Evolutionary conservation across 208 protist genomes (phyloP).

Genomic region (Leishmania mexicana): DNA sequence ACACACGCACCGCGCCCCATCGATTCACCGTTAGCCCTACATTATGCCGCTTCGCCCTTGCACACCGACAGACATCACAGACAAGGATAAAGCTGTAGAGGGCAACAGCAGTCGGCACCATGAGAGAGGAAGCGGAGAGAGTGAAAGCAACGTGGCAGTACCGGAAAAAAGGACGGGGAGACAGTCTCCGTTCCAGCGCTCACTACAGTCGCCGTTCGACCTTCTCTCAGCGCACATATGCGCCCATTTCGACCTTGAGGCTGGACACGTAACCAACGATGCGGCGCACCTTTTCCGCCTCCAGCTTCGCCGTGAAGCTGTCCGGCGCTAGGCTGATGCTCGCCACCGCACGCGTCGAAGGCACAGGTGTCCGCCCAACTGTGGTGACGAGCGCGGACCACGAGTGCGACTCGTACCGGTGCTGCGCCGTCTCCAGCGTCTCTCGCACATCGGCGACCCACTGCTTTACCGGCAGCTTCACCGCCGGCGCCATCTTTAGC

Average conservation of each 20-base stretch:
- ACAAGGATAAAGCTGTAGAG: neutral
- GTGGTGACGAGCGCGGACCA: conserved; percentile 25
- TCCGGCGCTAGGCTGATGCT: conserved; percentile 16
- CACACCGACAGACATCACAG: neutral
- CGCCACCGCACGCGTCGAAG: conserved; percentile 8
- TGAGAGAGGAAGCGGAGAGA: neutral
- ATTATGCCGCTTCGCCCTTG: neutral
- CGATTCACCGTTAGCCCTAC: neutral
- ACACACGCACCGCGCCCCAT: neutral
- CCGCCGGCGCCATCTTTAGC: conserved; percentile 45
- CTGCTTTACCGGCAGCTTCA: conserved; percentile 47
- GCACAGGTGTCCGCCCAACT: conserved; percentile 2
- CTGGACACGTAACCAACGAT: conserved; percentile 22
- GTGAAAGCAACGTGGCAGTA: neutral
- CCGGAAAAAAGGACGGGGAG: neutral
- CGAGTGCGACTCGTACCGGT: conserved; percentile 33
- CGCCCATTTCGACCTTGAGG: conserved; percentile 20
- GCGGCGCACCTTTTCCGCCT: conserved; percentile 29
- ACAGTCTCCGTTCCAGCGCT: neutral
- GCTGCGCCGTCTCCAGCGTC: conserved; percentile 35
- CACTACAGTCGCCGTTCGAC: neutral
- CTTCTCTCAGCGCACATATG: conserved; percentile 2
- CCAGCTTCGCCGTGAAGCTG: conserved; percentile 30
- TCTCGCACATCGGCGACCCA: conserved; percentile 51
- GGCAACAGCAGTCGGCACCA: neutral